Evolutionary conservation across 2,329 filamentous ascomycete genomes (phyloP).

Genomic region (Pseudogymnoascus sp.): DNA sequence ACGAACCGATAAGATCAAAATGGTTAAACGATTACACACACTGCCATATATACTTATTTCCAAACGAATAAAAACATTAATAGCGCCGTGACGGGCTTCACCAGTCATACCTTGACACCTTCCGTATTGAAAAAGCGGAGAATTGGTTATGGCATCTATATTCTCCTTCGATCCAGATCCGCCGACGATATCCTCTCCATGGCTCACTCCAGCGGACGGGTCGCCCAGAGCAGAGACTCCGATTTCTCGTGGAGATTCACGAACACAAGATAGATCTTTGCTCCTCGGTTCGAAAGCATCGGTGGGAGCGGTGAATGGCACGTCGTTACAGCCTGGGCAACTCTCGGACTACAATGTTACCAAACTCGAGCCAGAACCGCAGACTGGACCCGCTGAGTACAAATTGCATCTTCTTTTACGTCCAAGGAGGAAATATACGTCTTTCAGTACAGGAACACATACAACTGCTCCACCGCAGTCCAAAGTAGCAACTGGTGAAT

Average conservation of each 20-base stretch:
- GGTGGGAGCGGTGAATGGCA: conserved; percentile 25
- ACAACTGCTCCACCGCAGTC: conserved; percentile 29
- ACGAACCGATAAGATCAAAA: conserved; percentile 42
- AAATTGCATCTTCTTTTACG: conserved; percentile 85
- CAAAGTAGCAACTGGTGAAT: conserved; percentile 14
- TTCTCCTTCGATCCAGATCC: conserved; percentile 92
- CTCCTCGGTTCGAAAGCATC: conserved; percentile 25
- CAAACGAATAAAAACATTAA: not conserved
- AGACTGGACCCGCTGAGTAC: conserved; percentile 92
- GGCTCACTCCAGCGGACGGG: conserved; percentile 51
- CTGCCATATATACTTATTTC: conserved; percentile 1
- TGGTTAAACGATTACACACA: conserved; percentile 34
- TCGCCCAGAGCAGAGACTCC: conserved; percentile 26
- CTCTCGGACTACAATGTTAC: conserved; percentile 58
- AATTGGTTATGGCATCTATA: conserved; percentile 70
- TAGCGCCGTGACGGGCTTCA: not conserved
- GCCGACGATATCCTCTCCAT: conserved; percentile 81
- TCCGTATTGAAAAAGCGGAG: not conserved
- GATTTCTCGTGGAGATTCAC: conserved; percentile 26
- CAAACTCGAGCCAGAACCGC: conserved; percentile 79
- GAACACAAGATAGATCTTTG: conserved; percentile 14
- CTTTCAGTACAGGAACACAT: conserved; percentile 55
- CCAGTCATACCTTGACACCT: conserved; percentile 3
- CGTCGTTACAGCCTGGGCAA: conserved; percentile 31
- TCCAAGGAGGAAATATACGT: conserved; percentile 63